Evolutionary conservation across 345 rosid genomes (phyloP).

Genomic region (Erucastrum elatum): DNA sequence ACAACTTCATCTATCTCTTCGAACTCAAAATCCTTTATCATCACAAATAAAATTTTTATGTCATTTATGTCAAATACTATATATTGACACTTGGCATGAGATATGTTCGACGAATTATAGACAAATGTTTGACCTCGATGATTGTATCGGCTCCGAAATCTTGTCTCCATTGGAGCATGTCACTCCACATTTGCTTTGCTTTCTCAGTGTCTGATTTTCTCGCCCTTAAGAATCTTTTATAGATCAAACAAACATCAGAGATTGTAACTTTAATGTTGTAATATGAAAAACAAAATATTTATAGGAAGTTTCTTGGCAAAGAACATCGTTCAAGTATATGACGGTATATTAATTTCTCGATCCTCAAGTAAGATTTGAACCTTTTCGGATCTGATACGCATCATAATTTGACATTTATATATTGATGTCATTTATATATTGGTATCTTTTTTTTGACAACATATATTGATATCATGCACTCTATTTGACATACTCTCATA

Average conservation of each 20-base stretch:
- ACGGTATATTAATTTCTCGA: background rate
- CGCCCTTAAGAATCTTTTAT: slow-evolving; percentile 83
- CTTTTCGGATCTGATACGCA: background rate
- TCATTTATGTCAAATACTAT: background rate
- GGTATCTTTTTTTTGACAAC: too few relatives aligned
- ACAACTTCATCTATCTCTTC: slow-evolving; percentile 77
- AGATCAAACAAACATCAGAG: background rate
- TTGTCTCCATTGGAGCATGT: slow-evolving; percentile 95
- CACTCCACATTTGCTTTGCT: slow-evolving; percentile 98
- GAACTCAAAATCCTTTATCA: slow-evolving; percentile 81
- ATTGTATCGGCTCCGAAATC: slow-evolving; percentile 80
- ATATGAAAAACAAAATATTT: background rate
- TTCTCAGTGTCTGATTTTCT: slow-evolving; percentile 88
- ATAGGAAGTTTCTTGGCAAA: background rate
- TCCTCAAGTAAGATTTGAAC: background rate
- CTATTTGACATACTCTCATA: background rate
- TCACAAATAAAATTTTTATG: background rate
- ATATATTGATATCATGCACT: background rate
- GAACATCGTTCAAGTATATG: background rate
- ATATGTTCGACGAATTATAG: slow-evolving; percentile 9
- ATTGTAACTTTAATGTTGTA: background rate
- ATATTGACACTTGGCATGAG: background rate
- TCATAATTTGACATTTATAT: background rate
- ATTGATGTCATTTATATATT: background rate
- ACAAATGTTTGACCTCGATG: slow-evolving; percentile 53